Evolutionary conservation across 1,139 yeast species (phyloP).

Genomic region (Debaryomyces fabryi): DNA sequence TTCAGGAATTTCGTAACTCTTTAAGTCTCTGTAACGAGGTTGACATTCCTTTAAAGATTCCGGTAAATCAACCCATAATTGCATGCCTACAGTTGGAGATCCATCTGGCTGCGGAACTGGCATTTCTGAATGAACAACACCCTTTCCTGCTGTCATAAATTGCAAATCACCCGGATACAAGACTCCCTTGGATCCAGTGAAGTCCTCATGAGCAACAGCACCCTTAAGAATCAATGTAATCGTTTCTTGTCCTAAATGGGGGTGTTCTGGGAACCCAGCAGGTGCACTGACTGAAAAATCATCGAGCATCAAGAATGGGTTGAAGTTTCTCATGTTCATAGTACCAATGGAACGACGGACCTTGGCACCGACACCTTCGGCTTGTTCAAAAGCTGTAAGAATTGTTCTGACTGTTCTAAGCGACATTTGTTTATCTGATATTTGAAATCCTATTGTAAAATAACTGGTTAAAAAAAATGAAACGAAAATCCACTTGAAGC

Average conservation of each 20-base stretch:
- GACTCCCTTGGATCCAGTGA: constrained; percentile 81
- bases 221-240: constrained; percentile 76
- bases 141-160: constrained; percentile 94
- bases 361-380: constrained; percentile 86
- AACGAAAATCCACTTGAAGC: neutral
- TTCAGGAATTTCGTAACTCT: constrained; percentile 68
- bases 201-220: constrained; percentile 86
- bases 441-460: constrained; percentile 4
- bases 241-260: constrained; percentile 91
- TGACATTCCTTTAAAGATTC: constrained; percentile 62
- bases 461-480: constrained; percentile 2
- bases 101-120: constrained; percentile 70
- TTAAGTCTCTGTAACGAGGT: constrained; percentile 83
- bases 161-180: constrained; percentile 85
- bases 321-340: constrained; percentile 64
- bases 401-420: constrained; percentile 59
- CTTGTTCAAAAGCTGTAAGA: constrained; percentile 69
- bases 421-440: constrained; percentile 8
- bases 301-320: constrained; percentile 85
- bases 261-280: constrained; percentile 93
- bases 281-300: constrained; percentile 57
- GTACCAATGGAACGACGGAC: constrained; percentile 85
- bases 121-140: constrained; percentile 85
- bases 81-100: constrained; percentile 68
- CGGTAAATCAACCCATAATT: constrained; percentile 92